Conservation (phyloP, 768 basidiomycete species). For the Lentinula aciculospora region DNA sequence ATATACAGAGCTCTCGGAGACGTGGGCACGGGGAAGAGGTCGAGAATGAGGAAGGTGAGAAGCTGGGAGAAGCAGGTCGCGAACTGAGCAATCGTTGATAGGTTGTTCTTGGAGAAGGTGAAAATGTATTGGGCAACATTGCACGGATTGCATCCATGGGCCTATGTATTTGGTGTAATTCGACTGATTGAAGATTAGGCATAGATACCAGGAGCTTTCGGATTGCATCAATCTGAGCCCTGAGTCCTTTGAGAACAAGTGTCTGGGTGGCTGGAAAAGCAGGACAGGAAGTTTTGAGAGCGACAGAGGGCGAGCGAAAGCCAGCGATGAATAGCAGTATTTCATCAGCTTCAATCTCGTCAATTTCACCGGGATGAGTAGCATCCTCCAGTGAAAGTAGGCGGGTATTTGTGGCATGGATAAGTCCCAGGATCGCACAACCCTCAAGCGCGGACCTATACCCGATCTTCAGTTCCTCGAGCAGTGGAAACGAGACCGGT, state of each 20-base stretch:
- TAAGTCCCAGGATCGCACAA: conserved; percentile 29
- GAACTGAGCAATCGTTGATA: not conserved
- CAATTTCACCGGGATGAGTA: conserved; percentile 32
- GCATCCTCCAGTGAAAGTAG: conserved; percentile 39
- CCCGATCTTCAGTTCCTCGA: conserved; percentile 35
- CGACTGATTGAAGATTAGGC: conserved; percentile 1
- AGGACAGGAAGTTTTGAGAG: not conserved
- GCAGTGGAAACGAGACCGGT: conserved; percentile 30
- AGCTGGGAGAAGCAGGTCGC: not conserved
- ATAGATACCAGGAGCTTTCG: not conserved
- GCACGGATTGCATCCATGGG: not conserved
- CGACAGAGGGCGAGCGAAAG: not conserved
- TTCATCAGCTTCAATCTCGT: conserved; percentile 33
- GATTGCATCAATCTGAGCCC: not conserved
- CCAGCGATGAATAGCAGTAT: conserved; percentile 29
- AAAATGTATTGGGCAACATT: not conserved
- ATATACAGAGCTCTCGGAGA: not conserved
- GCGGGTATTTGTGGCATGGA: conserved; percentile 34
- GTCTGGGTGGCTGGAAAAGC: not conserved
- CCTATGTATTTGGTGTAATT: not conserved
- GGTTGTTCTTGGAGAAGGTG: not conserved
- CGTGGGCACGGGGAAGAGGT: not conserved
- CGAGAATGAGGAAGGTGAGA: not conserved
- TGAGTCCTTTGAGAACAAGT: not conserved
- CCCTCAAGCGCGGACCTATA: conserved; percentile 36